phyloP scores from a whole-genome alignment of 768 basidiomycete species.

The Goffeauzyma gilvescens region DNA sequence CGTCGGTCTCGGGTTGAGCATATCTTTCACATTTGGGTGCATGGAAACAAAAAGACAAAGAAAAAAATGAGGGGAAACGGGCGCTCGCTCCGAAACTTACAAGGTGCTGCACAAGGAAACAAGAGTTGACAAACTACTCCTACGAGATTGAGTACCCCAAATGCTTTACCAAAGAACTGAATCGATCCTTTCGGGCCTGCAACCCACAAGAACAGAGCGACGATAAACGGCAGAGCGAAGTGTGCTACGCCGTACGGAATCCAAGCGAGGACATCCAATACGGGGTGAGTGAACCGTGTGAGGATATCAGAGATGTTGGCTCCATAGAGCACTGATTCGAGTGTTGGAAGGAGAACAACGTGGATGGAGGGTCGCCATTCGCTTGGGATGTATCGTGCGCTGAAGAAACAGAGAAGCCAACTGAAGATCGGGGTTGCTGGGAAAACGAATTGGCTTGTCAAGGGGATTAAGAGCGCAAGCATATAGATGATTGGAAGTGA shows the following conservation, averaged over 20 bases:
- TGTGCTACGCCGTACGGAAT: slow-evolving; percentile 89
- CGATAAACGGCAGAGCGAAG: slow-evolving; percentile 67
- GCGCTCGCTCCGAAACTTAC: too few relatives aligned
- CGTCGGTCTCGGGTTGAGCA: too few relatives aligned
- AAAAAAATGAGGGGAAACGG: not conserved
- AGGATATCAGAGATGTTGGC: slow-evolving; percentile 96
- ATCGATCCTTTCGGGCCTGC: slow-evolving; percentile 65
- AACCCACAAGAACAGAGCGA: slow-evolving; percentile 71
- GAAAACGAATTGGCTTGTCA: slow-evolving; percentile 76
- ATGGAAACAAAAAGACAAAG: too few relatives aligned
- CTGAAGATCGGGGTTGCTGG: slow-evolving; percentile 67
- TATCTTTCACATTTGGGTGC: too few relatives aligned
- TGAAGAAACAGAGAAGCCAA: slow-evolving; percentile 73
- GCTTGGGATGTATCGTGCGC: slow-evolving; percentile 65
- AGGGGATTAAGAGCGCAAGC: slow-evolving; percentile 53
- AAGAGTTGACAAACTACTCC: slow-evolving; percentile 77
- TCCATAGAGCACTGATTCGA: slow-evolving; percentile 86
- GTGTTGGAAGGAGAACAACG: slow-evolving; percentile 79
- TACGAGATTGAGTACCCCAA: slow-evolving; percentile 79
- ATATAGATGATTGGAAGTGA: slow-evolving; percentile 54
- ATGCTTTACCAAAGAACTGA: slow-evolving; percentile 64
- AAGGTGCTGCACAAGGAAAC: slow-evolving; percentile 78
- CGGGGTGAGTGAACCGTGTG: slow-evolving; percentile 77
- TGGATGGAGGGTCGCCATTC: slow-evolving; percentile 61
- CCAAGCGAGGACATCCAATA: slow-evolving; percentile 88